Base-by-base conservation (phyloP, 176 grass and related monocot genomes). In the Chloris gayana region DNA sequence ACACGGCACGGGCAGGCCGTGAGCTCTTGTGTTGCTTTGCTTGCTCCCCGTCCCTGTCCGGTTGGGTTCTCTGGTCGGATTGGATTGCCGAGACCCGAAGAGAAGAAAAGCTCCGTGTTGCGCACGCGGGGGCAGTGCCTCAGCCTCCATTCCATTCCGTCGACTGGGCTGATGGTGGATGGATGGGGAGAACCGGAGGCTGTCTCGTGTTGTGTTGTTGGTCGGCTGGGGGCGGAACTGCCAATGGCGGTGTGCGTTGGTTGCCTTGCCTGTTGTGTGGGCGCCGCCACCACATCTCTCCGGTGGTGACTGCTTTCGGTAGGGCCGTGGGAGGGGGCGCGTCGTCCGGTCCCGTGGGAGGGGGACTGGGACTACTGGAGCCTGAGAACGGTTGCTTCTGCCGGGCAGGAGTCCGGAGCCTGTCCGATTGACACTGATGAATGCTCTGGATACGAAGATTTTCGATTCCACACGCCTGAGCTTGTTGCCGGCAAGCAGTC, bases 211-310 rank as follows among this genome's bases (percentile, higher is more conserved):
- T 21, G 57, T 5, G 53, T 25, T 47, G 79, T 33, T 72, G 54
- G 67, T 33, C 53, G 79, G 78, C 37, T 33, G 64, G 31, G 14
- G 14, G 32, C 47, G 15, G 14, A 18, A 50, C 12, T 47, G 45
- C 45, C 45, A 13, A 15, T 15, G 46, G 46, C 14, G 14, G 5
- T 49, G 46, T 49, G 42, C 9, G n/a, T n/a, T n/a, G n/a, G n/a
- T n/a, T n/a, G n/a, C n/a, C n/a, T n/a, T n/a, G n/a, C n/a, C n/a
- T n/a, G n/a, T n/a, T n/a, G 33, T 24, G 4, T 57, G 65, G 78
- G 51, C 66, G 78, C 66, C 4, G 78, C 67, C 19, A 41, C 75
- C 75, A 64, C 75, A 64, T n/a, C 47, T 14, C 24, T 47, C 30
- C 47, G 32, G n/a, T 18, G 47, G 9, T 49, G 77, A 14, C 19